Conservation (phyloP, 306 rosid genomes). For the Prosopis cineraria region DNA sequence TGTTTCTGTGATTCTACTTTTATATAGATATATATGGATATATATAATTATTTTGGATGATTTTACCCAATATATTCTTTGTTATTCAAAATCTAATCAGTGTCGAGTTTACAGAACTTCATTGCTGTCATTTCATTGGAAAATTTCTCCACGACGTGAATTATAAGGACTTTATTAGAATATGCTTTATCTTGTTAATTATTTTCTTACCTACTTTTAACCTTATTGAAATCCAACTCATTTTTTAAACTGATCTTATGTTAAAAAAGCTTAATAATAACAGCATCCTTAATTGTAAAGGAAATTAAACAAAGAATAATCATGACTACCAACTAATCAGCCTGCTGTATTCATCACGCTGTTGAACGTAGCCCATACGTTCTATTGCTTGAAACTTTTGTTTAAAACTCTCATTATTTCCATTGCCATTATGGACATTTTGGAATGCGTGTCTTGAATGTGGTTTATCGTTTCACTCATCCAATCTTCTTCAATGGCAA, state of each 20-base stretch:
- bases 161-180: background rate
- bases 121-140: too few species aligned
- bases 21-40: too few species aligned
- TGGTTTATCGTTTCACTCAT: background rate
- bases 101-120: too few species aligned
- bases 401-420: background rate
- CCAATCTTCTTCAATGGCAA: too few species aligned
- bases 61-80: too few species aligned
- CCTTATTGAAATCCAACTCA: background rate
- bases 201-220: background rate
- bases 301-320: background rate
- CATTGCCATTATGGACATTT: background rate
- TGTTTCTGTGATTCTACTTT: too few species aligned
- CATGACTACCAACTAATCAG: background rate
- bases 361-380: background rate
- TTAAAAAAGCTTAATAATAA: background rate
- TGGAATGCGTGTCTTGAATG: background rate
- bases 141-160: too few species aligned
- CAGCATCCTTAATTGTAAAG: background rate
- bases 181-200: background rate
- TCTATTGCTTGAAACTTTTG: too few species aligned
- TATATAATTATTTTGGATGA: too few species aligned
- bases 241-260: background rate
- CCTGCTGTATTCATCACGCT: background rate
- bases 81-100: too few species aligned